A percentile compares a stretch with the other conserved stretches of the same genome.
Evolutionary conservation across 169 alveolate genomes (phyloP).

Genomic region (Cryptosporidium sp.): DNA sequence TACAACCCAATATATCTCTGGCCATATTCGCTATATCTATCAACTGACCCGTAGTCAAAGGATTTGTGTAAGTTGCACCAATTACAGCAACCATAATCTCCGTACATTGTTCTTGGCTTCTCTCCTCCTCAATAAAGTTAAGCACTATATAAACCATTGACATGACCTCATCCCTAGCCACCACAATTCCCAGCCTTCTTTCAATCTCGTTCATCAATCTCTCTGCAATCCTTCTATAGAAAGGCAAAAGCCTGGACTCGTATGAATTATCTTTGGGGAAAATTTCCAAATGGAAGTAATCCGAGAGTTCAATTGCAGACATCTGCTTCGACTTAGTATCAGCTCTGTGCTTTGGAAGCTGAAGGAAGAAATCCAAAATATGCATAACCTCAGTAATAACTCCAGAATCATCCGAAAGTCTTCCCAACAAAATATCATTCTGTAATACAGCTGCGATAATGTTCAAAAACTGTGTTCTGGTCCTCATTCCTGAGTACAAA

Average conservation of each 20-base stretch:
- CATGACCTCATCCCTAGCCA: conserved; percentile 68
- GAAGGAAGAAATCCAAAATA: conserved; percentile 8
- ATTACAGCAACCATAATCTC: conserved; percentile 34
- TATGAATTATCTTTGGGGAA: conserved; percentile 68
- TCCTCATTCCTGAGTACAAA: conserved; percentile 65
- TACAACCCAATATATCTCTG: conserved; percentile 11
- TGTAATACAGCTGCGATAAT: conserved; percentile 65
- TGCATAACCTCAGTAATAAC: background rate
- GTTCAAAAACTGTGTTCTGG: conserved; percentile 45
- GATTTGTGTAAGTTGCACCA: conserved; percentile 10
- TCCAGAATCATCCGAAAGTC: conserved; percentile 15
- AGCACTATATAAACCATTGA: conserved; percentile 38
- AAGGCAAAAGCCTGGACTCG: conserved; percentile 58
- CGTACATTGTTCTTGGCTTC: conserved; percentile 35
- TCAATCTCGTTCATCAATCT: background rate
- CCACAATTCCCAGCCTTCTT: background rate
- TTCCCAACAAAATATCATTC: conserved; percentile 47
- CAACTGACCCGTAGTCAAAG: conserved; percentile 10
- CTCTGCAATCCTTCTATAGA: conserved; percentile 17
- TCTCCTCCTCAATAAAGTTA: conserved; percentile 63
- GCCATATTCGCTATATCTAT: conserved; percentile 1
- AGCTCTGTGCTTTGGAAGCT: conserved; percentile 55
- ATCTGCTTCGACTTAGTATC: conserved; percentile 50
- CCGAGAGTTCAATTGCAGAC: conserved; percentile 30
- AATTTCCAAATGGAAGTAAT: conserved; percentile 28